Conservation (phyloP, 495 filamentous ascomycete species). For the Parathielavia appendiculata region DNA sequence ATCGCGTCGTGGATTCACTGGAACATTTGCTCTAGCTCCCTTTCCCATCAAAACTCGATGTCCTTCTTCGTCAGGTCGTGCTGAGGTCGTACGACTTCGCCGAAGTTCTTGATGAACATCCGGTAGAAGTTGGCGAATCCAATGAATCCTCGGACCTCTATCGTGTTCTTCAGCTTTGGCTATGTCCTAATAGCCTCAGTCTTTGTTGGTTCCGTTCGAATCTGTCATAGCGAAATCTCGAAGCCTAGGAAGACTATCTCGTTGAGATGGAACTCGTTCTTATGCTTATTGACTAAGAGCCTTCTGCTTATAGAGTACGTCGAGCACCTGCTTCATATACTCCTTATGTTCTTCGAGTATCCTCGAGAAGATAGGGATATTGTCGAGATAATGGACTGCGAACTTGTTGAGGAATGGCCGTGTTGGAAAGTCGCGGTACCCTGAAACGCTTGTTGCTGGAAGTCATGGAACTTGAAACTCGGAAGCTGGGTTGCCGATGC, state of each 20-base stretch:
- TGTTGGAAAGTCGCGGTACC: too few species aligned
- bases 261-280: constrained; percentile 1
- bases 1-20: not conserved
- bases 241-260: not conserved
- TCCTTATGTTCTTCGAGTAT: constrained; percentile 4
- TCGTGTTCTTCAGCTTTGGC: not conserved
- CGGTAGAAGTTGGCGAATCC: constrained; percentile 1
- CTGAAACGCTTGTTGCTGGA: too few species aligned
- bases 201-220: not conserved
- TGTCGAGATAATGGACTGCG: not conserved
- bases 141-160: not conserved
- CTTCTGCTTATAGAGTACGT: not conserved
- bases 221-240: not conserved
- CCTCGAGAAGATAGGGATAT: too few species aligned
- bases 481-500: too few species aligned
- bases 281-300: constrained; percentile 7
- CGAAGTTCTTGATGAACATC: not conserved
- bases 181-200: not conserved
- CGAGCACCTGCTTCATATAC: not conserved
- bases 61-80: not conserved
- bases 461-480: too few species aligned
- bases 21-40: not conserved
- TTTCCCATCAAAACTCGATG: not conserved
- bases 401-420: constrained; percentile 3
- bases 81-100: not conserved